A percentile compares a stretch with the other conserved stretches of the same genome.
phyloP scores from a whole-genome alignment of 805 yeast species.

The Maudiozyma turicensis region DNA sequence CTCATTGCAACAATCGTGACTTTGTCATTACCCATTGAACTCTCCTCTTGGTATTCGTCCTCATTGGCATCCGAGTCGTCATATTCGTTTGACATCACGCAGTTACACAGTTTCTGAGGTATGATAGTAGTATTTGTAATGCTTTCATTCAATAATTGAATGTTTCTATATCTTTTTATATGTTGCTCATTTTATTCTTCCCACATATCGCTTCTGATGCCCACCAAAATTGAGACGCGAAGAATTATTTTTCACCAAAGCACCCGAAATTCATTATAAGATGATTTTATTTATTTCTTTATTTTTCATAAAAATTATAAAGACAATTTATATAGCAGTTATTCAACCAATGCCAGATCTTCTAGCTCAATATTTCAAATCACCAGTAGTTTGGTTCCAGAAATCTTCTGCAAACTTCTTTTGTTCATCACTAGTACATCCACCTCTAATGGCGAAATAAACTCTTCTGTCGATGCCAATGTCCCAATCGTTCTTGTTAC shows the following conservation, averaged over 20 bases:
- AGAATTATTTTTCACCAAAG: no score
- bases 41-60: not conserved
- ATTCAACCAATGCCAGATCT: not conserved
- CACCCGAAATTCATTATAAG: not conserved
- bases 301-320: not conserved
- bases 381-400: slow-evolving; percentile 42
- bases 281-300: not conserved
- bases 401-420: slow-evolving; percentile 37
- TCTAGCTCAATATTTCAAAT: slow-evolving; percentile 29
- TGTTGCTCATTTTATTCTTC: no score
- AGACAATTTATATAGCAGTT: not conserved
- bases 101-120: no score
- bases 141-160: no score
- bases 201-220: no score
- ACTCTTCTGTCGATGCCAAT: slow-evolving; percentile 42
- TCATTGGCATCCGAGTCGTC: no score
- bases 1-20: not conserved
- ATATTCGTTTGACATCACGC: no score
- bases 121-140: no score
- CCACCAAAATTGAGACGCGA: no score
- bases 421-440: slow-evolving; percentile 34
- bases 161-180: no score
- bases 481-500: slow-evolving; percentile 40
- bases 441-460: slow-evolving; percentile 50
- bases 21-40: not conserved